These are phyloP conservation scores for Rhypophila decipiens DNA, from an alignment of 495 filamentous ascomycete species.

Conservation along the genomic window DNA sequence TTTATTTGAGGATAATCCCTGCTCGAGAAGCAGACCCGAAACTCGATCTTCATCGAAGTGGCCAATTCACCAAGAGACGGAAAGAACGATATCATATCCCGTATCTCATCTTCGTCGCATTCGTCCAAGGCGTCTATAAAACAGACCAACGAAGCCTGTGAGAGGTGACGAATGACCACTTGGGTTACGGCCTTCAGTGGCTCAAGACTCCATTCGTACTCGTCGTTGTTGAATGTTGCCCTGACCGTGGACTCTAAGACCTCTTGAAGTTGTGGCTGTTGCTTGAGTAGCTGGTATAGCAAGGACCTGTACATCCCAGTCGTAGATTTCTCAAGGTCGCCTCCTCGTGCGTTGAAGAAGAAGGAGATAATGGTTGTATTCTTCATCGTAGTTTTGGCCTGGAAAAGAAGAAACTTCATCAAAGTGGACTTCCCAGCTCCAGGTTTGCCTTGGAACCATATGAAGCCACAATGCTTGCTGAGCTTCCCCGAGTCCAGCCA, in stretches of 20 bases:
- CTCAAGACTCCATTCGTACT: slow-evolving; percentile 22
- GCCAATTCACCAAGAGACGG: slow-evolving; percentile 20
- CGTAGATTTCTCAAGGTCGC: slow-evolving; percentile 42
- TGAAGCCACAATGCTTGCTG: slow-evolving; percentile 38
- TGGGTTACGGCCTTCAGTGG: slow-evolving; percentile 24
- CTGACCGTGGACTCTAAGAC: slow-evolving; percentile 16
- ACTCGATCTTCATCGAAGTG: background rate
- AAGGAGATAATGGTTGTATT: slow-evolving; percentile 15
- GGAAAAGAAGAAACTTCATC: slow-evolving; percentile 26
- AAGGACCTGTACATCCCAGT: slow-evolving; percentile 52
- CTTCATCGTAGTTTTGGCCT: slow-evolving; percentile 5
- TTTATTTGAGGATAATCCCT: slow-evolving; percentile 44
- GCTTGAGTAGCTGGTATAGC: slow-evolving; percentile 26
- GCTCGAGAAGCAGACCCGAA: slow-evolving; percentile 42
- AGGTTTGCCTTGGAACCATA: slow-evolving; percentile 55
- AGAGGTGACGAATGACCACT: slow-evolving; percentile 19
- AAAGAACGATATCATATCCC: slow-evolving; percentile 31
- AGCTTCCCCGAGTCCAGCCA: slow-evolving; percentile 40
- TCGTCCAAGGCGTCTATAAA: slow-evolving; percentile 43
- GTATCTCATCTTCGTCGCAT: slow-evolving; percentile 27
- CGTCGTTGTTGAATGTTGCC: slow-evolving; percentile 3
- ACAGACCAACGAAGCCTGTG: slow-evolving; percentile 15
- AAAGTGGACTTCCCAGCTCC: slow-evolving; percentile 49
- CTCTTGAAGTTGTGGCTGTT: slow-evolving; percentile 17
- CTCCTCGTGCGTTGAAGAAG: slow-evolving; percentile 35